Evolutionary conservation across 306 rosid species (phyloP).

Genomic region (Abrus pulchellus): DNA sequence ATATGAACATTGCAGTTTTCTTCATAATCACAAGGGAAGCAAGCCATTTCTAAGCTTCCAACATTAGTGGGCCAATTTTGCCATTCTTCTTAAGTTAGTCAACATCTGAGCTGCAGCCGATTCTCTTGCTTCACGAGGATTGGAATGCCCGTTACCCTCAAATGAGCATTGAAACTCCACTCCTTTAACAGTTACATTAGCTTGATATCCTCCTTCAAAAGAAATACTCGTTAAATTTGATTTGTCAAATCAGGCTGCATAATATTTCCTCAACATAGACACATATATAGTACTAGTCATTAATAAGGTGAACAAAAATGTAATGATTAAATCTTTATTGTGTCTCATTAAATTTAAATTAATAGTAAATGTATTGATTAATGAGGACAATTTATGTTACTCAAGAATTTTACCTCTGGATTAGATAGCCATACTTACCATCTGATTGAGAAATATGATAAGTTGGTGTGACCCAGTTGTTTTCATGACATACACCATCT

Average conservation of each 20-base stretch:
- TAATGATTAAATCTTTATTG: constrained; percentile 1
- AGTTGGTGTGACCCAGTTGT: constrained; percentile 65
- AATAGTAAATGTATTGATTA: constrained; percentile 5
- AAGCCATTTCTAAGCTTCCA: constrained; percentile 32
- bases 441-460: constrained; percentile 52
- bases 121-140: constrained; percentile 59
- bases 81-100: constrained; percentile 39
- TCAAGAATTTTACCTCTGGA: constrained; percentile 30
- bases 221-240: constrained; percentile 20
- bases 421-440: constrained; percentile 54
- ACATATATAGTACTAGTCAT: not conserved
- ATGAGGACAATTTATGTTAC: not conserved
- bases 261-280: constrained; percentile 48
- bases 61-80: constrained; percentile 32
- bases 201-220: constrained; percentile 74
- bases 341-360: constrained; percentile 5
- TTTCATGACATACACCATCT: constrained; percentile 51
- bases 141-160: constrained; percentile 47
- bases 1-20: constrained; percentile 13
- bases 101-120: constrained; percentile 67
- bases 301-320: constrained; percentile 18
- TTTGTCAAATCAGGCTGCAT: constrained; percentile 38
- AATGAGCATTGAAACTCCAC: constrained; percentile 58
- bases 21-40: constrained; percentile 22
- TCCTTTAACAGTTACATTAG: constrained; percentile 63